Conservation (phyloP, 2,329 filamentous ascomycete species). For the Aureobasidium zeae region DNA sequence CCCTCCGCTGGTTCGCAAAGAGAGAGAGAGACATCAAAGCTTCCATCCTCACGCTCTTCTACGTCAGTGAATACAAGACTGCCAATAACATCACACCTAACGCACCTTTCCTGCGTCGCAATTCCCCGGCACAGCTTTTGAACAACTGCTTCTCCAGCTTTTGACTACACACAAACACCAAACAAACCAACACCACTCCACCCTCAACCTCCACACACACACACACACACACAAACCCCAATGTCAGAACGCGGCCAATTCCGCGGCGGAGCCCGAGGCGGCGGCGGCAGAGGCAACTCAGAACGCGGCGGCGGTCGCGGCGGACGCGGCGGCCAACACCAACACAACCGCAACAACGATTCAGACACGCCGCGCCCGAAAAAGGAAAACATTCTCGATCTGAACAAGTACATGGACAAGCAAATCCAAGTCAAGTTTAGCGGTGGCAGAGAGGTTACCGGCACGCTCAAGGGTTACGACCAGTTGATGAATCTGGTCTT, state of each 20-base stretch:
- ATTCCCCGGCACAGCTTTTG: too few species aligned
- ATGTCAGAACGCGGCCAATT: constrained; percentile 51
- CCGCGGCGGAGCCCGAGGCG: constrained; percentile 38
- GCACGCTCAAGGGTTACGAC: constrained; percentile 89
- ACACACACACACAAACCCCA: background rate
- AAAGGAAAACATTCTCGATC: constrained; percentile 96
- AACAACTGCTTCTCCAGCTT: too few species aligned
- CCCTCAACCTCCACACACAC: background rate
- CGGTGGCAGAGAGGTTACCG: constrained; percentile 82
- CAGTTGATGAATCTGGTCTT: constrained; percentile 96
- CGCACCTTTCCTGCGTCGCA: too few species aligned
- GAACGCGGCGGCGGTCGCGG: constrained; percentile 30
- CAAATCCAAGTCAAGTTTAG: constrained; percentile 93
- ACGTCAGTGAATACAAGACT: too few species aligned
- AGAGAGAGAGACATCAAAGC: too few species aligned
- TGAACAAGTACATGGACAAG: constrained; percentile 96
- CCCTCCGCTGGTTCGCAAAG: too few species aligned
- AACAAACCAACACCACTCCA: too few species aligned
- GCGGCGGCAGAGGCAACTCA: constrained; percentile 35
- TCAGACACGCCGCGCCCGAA: constrained; percentile 53
- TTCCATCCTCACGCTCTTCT: too few species aligned
- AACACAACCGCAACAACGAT: constrained; percentile 20
- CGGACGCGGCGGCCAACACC: constrained; percentile 21
- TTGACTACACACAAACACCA: too few species aligned
- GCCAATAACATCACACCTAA: too few species aligned